Base-by-base conservation (phyloP, 1,139 yeast species). In the Schwanniomyces etchellsii region DNA sequence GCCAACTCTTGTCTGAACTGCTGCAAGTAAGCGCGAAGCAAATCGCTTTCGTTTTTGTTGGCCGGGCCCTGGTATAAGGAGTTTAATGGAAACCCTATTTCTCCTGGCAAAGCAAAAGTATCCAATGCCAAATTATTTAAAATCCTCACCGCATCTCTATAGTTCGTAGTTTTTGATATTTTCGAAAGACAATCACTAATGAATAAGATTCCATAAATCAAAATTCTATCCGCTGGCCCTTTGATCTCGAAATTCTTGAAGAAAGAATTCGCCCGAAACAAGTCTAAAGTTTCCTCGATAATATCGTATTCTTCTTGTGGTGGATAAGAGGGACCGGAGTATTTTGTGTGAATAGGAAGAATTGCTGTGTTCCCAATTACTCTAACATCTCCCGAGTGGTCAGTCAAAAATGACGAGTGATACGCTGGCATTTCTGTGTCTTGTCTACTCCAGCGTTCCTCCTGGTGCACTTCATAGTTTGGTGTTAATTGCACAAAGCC, bases 1-100 rank as follows among this genome's bases (percentile, higher is more conserved):
- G 95, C 86, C 54, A 89, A 69, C 55, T 91, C 97, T 60, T 91
- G 98, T 61, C 99, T 80, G 61, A 93, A 88, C 55, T 91, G 98
- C 42, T 79, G 79, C 44, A 91, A 68, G 54, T 91, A 91, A 18
- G 76, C 68, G 45, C 93, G 74, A 53, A 93, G 71, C 35, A 86
- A 63, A 33, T 89, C 94, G 30, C 79, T 79, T 38, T 88, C 96
- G 35, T 70, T 69, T 44, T 80, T 77, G 47, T 80, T 84, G 24
- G 68, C 61, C 11, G 96, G 93, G 4, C 95, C 74, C 34, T 73
- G 70, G 53, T 88, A 91, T 35, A 91, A 70, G 1, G 88, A 71
- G 57, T 89, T 89, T 55, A 91, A 67, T 9, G 97, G 96, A 66
- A 91, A 91, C 11, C 91, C 88, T 13, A 91, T 79, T 41, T 91